Evolutionary conservation across 2,329 filamentous ascomycete species (phyloP).

Genomic region (Chrysoporthe austroafricana): DNA sequence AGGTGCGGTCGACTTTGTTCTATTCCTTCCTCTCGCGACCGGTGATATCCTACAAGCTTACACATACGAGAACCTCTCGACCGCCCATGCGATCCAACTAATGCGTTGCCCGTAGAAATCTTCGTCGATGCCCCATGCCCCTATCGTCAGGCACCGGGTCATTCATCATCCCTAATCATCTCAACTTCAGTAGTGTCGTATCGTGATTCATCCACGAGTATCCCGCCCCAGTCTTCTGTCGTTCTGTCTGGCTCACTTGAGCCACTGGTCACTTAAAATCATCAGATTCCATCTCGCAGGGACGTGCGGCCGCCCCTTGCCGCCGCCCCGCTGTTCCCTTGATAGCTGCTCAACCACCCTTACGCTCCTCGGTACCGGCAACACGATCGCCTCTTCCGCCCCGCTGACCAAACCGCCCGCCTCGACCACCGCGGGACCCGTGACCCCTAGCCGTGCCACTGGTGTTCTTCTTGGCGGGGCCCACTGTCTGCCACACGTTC

Average conservation of each 20-base stretch:
- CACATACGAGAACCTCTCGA: not conserved
- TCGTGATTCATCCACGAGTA: not conserved
- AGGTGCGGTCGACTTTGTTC: not conserved
- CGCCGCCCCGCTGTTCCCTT: not conserved
- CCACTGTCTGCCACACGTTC: slow-evolving; percentile 21
- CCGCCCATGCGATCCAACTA: not conserved
- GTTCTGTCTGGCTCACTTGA: not conserved
- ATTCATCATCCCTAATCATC: not conserved
- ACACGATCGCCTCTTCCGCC: not conserved
- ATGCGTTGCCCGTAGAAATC: not conserved
- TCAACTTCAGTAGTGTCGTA: not conserved
- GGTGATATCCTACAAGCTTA: slow-evolving; percentile 9
- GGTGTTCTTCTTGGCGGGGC: slow-evolving; percentile 11
- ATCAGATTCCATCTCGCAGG: not conserved
- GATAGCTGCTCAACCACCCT: slow-evolving; percentile 17
- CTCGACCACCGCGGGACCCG: not conserved
- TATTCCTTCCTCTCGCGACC: not conserved
- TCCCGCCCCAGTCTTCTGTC: not conserved
- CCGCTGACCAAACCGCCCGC: not conserved
- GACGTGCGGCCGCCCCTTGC: not conserved
- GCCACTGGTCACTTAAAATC: not conserved
- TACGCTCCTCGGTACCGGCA: slow-evolving; percentile 22
- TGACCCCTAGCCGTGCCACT: not conserved
- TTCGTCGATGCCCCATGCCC: not conserved
- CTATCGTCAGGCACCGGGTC: not conserved